Base-by-base conservation (phyloP, 176 grass and related monocot genomes). In the Oryza glaberrima region DNA sequence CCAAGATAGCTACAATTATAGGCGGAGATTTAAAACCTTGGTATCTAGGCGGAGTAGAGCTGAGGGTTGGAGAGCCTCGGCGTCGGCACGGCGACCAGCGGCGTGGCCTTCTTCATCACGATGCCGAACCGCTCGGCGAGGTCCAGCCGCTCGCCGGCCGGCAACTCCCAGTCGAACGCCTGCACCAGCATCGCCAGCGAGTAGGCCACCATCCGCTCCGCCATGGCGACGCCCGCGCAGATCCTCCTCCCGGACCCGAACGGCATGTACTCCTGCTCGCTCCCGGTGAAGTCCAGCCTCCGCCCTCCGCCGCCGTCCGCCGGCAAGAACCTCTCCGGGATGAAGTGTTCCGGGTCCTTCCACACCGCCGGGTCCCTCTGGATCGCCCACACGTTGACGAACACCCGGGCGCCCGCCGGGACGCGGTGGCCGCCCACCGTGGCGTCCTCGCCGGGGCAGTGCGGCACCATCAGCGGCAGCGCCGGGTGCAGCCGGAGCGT, bases 221-320 rank as follows among this genome's bases (percentile, higher is more conserved):
- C 91, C 91, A 96, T 93, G 63, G 88, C 25, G 41, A 96, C 80
- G 54, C 94, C 91, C 0, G 91, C 94, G 79, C 94, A 96, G 74
- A 93, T 93, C 88, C 94, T 89, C 73, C 90, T 69, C 9, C 94
- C 94, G 1, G 94, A 92, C 67, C 94, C 94, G 69, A 96, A 96
- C 34, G 94, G 94, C 11, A 96, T 47, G 84, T 89, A 93, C 3
- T 89, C 88, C 38, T 91, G 77, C 30, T 96, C 88, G 58, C 74
- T 77, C 40, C 91, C 91, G 43, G 12, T 96, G 75, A 89, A 96
- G 72, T 96, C 94, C 73, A 65, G 70, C 79, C 58, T 85, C 6
- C 43, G 45, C 1, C 46, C 34, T 1, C 14, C 51, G 1, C 0
- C 86, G 52, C 6, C 81, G 65, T 1, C 36, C 32, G 8, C 11